Conservation (phyloP, 1,139 yeast genomes). For the Wickerhamiella infanticola region DNA sequence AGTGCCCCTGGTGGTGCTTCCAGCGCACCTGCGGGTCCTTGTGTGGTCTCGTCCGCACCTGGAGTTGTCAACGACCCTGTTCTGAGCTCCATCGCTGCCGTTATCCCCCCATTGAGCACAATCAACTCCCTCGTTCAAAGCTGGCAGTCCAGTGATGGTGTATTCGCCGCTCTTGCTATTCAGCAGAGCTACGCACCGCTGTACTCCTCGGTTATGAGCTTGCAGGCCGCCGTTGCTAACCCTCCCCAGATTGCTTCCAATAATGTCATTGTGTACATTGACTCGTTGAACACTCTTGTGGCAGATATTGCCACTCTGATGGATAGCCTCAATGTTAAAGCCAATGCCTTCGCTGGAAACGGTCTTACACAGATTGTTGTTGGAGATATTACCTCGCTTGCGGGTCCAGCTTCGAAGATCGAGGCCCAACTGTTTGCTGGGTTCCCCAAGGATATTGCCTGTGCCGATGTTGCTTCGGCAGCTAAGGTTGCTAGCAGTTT, state of each 20-base stretch:
- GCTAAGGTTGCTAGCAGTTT: slow-evolving; percentile 35
- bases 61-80: not conserved
- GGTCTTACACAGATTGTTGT: slow-evolving; percentile 11
- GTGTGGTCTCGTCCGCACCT: not conserved
- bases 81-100: not conserved
- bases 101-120: not conserved
- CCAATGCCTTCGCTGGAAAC: slow-evolving; percentile 9
- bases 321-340: slow-evolving; percentile 5
- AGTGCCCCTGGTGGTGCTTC: too few relatives aligned
- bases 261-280: not conserved
- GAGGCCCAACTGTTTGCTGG: slow-evolving; percentile 17
- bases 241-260: slow-evolving; percentile 3
- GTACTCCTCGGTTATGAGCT: slow-evolving; percentile 8
- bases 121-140: slow-evolving; percentile 7
- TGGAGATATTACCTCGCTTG: slow-evolving; percentile 12
- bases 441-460: not conserved
- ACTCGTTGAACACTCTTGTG: not conserved
- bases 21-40: not conserved
- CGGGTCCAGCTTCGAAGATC: slow-evolving; percentile 23
- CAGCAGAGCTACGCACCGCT: slow-evolving; percentile 10
- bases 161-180: slow-evolving; percentile 13
- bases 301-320: not conserved
- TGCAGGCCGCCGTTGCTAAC: slow-evolving; percentile 1
- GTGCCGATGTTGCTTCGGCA: slow-evolving; percentile 1
- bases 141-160: slow-evolving; percentile 10